Evolutionary conservation across 345 rosid genomes (phyloP).

Genomic region (Arabidopsis suecica): DNA sequence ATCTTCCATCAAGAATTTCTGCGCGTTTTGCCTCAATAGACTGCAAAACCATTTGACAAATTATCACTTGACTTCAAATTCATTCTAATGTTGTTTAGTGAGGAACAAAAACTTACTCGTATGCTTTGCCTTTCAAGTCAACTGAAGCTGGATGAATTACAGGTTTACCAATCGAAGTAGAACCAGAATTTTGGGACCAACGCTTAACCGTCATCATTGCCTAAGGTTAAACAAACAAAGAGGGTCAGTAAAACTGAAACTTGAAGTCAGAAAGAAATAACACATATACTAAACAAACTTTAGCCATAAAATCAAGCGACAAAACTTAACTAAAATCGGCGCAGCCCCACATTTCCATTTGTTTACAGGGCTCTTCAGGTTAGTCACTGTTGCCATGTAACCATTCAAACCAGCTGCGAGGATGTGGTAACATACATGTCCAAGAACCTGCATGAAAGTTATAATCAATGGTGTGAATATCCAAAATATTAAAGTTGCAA

Average conservation of each 20-base stretch:
- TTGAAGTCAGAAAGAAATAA: not conserved
- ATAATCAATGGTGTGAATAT: conserved; percentile 10
- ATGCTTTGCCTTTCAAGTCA: conserved; percentile 93
- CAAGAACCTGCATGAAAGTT: conserved; percentile 67
- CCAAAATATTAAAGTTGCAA: not conserved
- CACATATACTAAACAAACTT: not conserved
- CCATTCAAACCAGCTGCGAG: conserved; percentile 95
- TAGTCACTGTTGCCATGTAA: conserved; percentile 93
- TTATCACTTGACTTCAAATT: not conserved
- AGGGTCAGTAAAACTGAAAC: conserved; percentile 21
- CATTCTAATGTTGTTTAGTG: not conserved
- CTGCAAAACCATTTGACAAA: conserved; percentile 49
- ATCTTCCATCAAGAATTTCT: conserved; percentile 79
- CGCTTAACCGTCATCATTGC: conserved; percentile 94
- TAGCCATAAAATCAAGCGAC: not conserved
- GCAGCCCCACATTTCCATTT: conserved; percentile 98
- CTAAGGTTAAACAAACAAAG: conserved; percentile 47
- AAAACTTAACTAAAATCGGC: conserved; percentile 78
- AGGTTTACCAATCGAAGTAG: conserved; percentile 78
- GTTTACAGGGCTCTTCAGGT: conserved; percentile 83
- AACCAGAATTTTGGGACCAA: conserved; percentile 81
- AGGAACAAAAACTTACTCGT: conserved; percentile 63
- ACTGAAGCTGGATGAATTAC: conserved; percentile 92
- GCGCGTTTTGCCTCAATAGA: conserved; percentile 74
- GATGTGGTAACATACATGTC: conserved; percentile 89